A percentile compares a stretch with the other conserved stretches of the same genome.
Conservation (phyloP, 2,329 filamentous ascomycete species). For the Fusarium praegraminearum region DNA sequence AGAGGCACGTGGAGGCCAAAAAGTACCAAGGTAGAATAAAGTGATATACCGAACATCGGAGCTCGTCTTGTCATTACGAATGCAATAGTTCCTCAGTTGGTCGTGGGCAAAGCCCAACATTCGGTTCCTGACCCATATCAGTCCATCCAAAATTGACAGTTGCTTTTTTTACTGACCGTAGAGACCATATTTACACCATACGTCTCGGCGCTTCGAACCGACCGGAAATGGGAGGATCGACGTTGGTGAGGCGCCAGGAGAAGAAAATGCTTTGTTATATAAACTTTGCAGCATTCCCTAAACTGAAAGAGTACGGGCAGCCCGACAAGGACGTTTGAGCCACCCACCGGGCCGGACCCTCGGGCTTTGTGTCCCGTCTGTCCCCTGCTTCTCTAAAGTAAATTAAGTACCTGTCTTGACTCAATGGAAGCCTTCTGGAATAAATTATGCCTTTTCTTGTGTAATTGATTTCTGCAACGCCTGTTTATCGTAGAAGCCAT, state of each 20-base stretch:
- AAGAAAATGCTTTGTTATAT: constrained; percentile 1
- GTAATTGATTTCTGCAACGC: not conserved
- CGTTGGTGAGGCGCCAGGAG: not conserved
- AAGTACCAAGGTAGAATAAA: not conserved
- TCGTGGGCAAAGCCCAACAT: not conserved
- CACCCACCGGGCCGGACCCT: constrained; percentile 27
- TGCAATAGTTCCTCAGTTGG: not conserved
- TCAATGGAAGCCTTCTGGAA: constrained; percentile 21
- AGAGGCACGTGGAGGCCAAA: constrained; percentile 5
- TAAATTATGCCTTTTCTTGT: not conserved
- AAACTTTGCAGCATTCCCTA: not conserved
- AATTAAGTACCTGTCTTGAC: constrained; percentile 5
- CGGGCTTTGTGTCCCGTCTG: not conserved
- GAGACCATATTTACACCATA: not conserved
- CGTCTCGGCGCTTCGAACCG: not conserved
- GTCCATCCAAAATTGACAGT: not conserved
- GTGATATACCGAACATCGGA: not conserved
- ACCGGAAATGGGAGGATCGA: constrained; percentile 17
- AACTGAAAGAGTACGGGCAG: constrained; percentile 5
- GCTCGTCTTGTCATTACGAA: not conserved
- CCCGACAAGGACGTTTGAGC: constrained; percentile 28
- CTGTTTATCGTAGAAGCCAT: not conserved
- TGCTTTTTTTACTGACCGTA: not conserved
- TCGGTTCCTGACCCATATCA: not conserved
- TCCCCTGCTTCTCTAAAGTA: constrained; percentile 4